Conservation (phyloP, 805 yeast genomes). For the Saturnispora saitoi region DNA sequence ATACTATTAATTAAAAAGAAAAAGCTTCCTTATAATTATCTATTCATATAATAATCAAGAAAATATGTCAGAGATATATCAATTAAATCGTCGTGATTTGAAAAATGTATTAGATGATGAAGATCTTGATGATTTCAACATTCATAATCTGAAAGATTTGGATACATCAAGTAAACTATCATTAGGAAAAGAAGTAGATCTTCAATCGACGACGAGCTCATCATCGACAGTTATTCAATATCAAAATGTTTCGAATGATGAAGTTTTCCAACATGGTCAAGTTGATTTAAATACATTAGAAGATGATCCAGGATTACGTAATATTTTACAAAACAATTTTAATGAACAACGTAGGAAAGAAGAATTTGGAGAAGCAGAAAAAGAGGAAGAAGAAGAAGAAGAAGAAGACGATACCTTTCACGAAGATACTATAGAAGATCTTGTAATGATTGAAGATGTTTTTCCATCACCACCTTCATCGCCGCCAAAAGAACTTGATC, state of each 20-base stretch:
- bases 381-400: not conserved
- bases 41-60: too few relatives aligned
- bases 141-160: conserved; percentile 10
- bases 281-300: conserved; percentile 18
- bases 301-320: conserved; percentile 15
- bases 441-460: conserved; percentile 26
- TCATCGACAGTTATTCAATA: conserved; percentile 25
- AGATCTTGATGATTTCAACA: conserved; percentile 15
- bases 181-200: conserved; percentile 8
- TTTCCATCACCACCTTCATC: conserved; percentile 63
- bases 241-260: conserved; percentile 7
- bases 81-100: conserved; percentile 4
- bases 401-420: conserved; percentile 7
- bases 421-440: conserved; percentile 1
- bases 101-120: conserved; percentile 12
- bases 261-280: not conserved
- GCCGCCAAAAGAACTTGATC: conserved; percentile 77
- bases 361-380: not conserved
- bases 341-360: not conserved
- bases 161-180: conserved; percentile 11
- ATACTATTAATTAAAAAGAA: too few relatives aligned
- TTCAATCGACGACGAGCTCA: conserved; percentile 20
- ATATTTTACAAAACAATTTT: not conserved
- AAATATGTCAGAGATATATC: not conserved
- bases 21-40: too few relatives aligned